A percentile compares a stretch with the other conserved stretches of the same genome.
Evolutionary conservation across 805 yeast genomes (phyloP).

Genomic region (Wickerhamiella azyma): DNA sequence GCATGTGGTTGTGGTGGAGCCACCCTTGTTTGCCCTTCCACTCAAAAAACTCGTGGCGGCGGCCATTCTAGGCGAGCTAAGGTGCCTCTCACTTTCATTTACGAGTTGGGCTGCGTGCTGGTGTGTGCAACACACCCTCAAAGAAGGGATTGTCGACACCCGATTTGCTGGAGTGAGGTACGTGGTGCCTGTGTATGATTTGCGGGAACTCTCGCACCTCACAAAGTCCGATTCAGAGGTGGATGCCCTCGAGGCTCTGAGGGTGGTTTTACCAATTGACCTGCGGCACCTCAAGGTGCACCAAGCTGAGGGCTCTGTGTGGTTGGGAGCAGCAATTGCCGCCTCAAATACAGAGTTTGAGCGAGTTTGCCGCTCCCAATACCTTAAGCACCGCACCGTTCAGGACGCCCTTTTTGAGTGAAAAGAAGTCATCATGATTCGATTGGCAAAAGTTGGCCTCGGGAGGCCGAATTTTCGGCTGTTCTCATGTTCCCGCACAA

Average conservation of each 20-base stretch:
- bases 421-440: not conserved
- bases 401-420: not conserved
- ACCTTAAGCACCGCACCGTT: not conserved
- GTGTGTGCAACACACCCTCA: constrained; percentile 8
- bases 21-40: constrained; percentile 14
- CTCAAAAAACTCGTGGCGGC: constrained; percentile 13
- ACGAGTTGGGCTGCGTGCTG: constrained; percentile 17
- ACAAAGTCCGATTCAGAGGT: constrained; percentile 1
- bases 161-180: constrained; percentile 3
- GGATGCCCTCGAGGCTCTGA: not conserved
- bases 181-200: constrained; percentile 18
- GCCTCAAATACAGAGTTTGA: not conserved
- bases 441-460: too few species aligned
- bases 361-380: not conserved
- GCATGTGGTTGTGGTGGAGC: constrained; percentile 16
- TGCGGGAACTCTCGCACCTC: constrained; percentile 15
- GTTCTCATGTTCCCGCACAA: not conserved
- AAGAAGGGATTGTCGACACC: constrained; percentile 9
- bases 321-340: constrained; percentile 5
- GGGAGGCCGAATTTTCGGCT: not conserved
- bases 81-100: constrained; percentile 15
- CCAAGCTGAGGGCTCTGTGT: not conserved
- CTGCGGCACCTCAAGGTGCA: not conserved
- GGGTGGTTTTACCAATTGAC: not conserved
- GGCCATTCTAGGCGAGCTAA: constrained; percentile 11